Percentiles rank a stretch among this genome's conserved stretches.
Evolutionary conservation across 768 basidiomycete species (phyloP).

Genomic region (Inosperma sp.): DNA sequence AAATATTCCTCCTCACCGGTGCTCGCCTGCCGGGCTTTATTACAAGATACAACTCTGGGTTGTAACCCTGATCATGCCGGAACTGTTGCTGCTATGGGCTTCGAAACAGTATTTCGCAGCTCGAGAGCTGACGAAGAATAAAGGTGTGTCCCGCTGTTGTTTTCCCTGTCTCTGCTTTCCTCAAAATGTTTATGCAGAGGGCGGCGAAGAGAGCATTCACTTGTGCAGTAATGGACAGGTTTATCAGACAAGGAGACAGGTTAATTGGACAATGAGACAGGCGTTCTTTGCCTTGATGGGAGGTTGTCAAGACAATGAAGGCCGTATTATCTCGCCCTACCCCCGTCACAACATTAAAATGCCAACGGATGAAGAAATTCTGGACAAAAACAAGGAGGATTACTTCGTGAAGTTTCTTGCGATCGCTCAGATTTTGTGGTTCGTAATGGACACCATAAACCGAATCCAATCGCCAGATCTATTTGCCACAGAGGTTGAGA

Average conservation of each 20-base stretch:
- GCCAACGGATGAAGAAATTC: conserved; percentile 8
- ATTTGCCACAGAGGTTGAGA: conserved; percentile 7
- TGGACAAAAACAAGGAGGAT: conserved; percentile 10
- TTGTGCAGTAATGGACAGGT: not conserved
- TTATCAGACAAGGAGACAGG: too few relatives aligned
- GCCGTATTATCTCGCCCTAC: not conserved
- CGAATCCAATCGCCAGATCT: not conserved
- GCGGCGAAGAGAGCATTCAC: not conserved
- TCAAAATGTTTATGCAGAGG: not conserved
- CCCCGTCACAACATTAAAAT: not conserved
- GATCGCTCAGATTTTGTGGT: conserved; percentile 8
- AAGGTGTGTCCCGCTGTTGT: not conserved
- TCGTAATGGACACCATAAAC: not conserved
- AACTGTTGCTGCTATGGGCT: conserved; percentile 4
- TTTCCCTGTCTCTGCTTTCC: not conserved
- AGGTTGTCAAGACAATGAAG: not conserved
- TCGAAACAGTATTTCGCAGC: conserved; percentile 4
- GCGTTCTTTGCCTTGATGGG: conserved; percentile 2
- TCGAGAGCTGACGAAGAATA: not conserved
- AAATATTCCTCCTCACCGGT: not conserved
- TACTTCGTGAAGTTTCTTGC: not conserved
- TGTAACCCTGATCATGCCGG: conserved; percentile 1
- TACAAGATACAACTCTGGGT: not conserved
- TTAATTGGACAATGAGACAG: not conserved
- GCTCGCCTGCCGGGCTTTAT: not conserved